Conservation (phyloP, 2,329 filamentous ascomycete species). For the Byssochlamys sp. region DNA sequence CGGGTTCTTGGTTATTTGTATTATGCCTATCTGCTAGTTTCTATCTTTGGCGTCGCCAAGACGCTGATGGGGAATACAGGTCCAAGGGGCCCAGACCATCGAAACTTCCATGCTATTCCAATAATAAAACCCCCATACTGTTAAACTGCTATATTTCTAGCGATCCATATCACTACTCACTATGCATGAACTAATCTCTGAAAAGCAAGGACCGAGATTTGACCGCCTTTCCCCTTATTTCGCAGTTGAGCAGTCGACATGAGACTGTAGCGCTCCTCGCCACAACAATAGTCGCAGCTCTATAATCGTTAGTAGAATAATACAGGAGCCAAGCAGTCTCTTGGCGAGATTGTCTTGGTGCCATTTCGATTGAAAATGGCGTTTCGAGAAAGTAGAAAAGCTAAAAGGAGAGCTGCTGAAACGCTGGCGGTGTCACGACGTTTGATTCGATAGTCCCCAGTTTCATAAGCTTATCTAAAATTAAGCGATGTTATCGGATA, state of each 20-base stretch:
- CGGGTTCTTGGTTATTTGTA: too few species aligned
- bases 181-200: too few species aligned
- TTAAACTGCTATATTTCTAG: background rate
- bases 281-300: background rate
- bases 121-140: background rate
- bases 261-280: too few species aligned
- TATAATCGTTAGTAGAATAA: background rate
- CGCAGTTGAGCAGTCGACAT: too few species aligned
- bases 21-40: background rate
- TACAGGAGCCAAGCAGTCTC: background rate
- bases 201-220: too few species aligned
- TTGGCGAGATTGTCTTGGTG: background rate
- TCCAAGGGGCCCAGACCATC: background rate
- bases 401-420: background rate
- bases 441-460: background rate
- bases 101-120: background rate
- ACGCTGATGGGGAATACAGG: background rate
- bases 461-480: background rate
- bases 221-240: too few species aligned
- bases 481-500: background rate
- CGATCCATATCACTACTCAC: too few species aligned
- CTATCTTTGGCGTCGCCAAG: background rate
- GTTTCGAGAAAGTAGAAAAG: background rate
- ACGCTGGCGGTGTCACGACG: background rate
- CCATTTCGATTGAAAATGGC: background rate